These are phyloP conservation scores for Pezicula neosporulosa DNA, from an alignment of 2,329 filamentous ascomycete genomes.

Conservation along the genomic window DNA sequence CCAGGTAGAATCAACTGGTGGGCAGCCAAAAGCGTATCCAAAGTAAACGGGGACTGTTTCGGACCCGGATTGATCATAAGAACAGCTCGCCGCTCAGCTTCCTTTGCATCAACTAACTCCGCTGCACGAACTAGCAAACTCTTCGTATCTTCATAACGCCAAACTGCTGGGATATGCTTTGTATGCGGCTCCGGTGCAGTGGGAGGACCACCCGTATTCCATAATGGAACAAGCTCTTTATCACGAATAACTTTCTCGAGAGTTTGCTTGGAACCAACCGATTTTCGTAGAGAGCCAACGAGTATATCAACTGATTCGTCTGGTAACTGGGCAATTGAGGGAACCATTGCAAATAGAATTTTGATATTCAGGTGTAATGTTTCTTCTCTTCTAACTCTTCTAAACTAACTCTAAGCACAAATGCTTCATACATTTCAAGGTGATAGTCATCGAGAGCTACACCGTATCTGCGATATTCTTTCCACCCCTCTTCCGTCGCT, in stretches of 20 bases:
- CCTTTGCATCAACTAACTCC: constrained; percentile 1
- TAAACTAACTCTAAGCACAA: too few species aligned
- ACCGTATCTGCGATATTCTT: too few species aligned
- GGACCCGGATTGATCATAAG: constrained; percentile 1
- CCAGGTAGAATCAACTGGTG: constrained; percentile 2
- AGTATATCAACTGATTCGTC: constrained; percentile 1
- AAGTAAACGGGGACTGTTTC: neutral
- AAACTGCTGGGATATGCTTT: neutral
- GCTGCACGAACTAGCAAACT: neutral
- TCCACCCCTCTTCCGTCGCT: too few species aligned
- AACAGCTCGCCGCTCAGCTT: constrained; percentile 2
- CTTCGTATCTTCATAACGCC: constrained; percentile 2
- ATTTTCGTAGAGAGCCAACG: neutral
- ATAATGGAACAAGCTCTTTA: constrained; percentile 1
- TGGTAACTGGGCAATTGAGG: constrained; percentile 1
- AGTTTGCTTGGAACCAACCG: neutral
- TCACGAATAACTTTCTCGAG: constrained; percentile 1
- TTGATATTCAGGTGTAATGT: too few species aligned
- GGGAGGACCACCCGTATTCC: neutral
- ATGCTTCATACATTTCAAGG: too few species aligned
- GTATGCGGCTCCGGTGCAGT: constrained; percentile 1
- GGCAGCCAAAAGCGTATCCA: constrained; percentile 1
- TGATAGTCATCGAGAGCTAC: too few species aligned
- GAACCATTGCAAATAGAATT: too few species aligned
- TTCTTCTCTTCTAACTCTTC: too few species aligned